Evolutionary conservation across 257 asterid genomes (phyloP).

Genomic region (Solanum ahanhuiri): DNA sequence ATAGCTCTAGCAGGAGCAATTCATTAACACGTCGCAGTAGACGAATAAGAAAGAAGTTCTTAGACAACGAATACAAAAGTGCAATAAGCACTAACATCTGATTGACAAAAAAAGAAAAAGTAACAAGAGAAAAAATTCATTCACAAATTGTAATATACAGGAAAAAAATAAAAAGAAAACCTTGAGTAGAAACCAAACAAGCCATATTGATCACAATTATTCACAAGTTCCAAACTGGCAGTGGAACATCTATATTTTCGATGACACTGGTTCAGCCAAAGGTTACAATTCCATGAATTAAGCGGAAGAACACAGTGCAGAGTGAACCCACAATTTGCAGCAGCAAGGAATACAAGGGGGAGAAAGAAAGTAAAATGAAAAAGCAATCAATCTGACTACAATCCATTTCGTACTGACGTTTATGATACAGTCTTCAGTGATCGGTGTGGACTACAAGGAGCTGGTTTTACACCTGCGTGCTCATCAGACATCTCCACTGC

Average conservation of each 20-base stretch:
- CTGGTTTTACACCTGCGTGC: constrained; percentile 4
- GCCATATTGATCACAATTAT: neutral
- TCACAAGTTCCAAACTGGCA: constrained; percentile 5
- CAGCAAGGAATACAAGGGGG: constrained; percentile 4
- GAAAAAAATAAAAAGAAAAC: neutral
- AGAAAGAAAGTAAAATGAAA: constrained; percentile 1
- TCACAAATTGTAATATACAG: neutral
- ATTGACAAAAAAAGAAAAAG: neutral
- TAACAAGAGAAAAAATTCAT: neutral
- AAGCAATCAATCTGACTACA: neutral
- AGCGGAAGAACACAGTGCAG: constrained; percentile 7
- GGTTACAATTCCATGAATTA: neutral
- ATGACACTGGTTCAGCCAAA: neutral
- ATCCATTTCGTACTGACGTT: neutral
- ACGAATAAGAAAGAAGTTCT: neutral
- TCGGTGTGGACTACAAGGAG: neutral
- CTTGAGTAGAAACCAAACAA: neutral
- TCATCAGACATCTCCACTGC: constrained; percentile 15
- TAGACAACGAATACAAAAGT: neutral
- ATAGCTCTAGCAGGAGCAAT: no score
- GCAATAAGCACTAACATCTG: neutral
- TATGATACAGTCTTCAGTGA: neutral
- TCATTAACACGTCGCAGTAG: neutral
- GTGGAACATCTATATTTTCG: neutral
- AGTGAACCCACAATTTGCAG: constrained; percentile 7